Evolutionary conservation across 148 eudicot genomes (phyloP).

Genomic region (Rheum nobile): DNA sequence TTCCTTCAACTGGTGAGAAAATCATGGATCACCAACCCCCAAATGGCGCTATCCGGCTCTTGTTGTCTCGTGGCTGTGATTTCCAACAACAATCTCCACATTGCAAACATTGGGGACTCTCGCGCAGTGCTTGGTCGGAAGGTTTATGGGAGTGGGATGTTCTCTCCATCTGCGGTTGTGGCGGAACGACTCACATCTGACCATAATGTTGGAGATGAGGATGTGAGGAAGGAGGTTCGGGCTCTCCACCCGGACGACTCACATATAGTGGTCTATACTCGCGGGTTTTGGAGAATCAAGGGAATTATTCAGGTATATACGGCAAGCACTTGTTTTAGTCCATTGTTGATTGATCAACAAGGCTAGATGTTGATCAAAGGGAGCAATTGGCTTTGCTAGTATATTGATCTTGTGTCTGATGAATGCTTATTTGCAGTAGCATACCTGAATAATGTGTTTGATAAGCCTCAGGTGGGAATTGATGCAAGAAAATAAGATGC

Average conservation of each 20-base stretch:
- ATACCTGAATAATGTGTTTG: not conserved
- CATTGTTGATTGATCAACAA: not conserved
- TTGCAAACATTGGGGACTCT: conserved; percentile 65
- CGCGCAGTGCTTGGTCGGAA: conserved; percentile 47
- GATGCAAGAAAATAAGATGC: not conserved
- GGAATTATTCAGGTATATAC: conserved; percentile 49
- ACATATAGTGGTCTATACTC: conserved; percentile 30
- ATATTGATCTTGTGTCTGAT: not conserved
- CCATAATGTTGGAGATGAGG: conserved; percentile 50
- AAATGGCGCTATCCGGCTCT: conserved; percentile 40
- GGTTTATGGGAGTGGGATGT: conserved; percentile 18
- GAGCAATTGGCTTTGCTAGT: not conserved
- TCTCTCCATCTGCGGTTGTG: conserved; percentile 14
- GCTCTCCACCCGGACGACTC: conserved; percentile 54
- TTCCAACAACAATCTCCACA: conserved; percentile 27
- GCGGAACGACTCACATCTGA: conserved; percentile 46
- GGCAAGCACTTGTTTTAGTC: not conserved
- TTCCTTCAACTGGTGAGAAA: conserved; percentile 31
- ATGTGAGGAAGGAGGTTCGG: conserved; percentile 48
- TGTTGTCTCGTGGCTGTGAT: conserved; percentile 59
- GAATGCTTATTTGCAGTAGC: not conserved
- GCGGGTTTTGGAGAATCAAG: conserved; percentile 61
- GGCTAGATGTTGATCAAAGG: not conserved
- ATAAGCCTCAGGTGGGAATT: not conserved
- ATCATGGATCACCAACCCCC: conserved; percentile 20